Conservation (phyloP, 2,329 filamentous ascomycete genomes). For the Plectosphaerella cucumerina region DNA sequence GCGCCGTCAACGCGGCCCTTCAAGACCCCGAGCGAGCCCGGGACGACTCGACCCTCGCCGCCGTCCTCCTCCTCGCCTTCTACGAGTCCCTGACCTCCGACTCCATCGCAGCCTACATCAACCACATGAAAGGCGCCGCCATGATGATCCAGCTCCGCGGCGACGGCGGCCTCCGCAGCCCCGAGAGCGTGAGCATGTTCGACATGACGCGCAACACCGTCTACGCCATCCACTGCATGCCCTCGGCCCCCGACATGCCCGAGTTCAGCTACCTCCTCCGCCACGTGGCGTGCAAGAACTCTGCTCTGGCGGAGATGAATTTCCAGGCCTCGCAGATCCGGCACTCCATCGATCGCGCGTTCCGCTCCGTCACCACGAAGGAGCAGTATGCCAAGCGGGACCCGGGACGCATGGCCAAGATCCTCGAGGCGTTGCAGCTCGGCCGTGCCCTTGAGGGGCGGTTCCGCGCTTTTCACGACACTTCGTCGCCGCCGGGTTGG, state of each 20-base stretch:
- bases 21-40: conserved; percentile 10
- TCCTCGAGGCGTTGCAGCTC: conserved; percentile 9
- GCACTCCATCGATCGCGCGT: conserved; percentile 12
- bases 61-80: conserved; percentile 12
- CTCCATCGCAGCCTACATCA: conserved; percentile 13
- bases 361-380: background rate
- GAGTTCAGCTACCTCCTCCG: conserved; percentile 16
- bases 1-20: conserved; percentile 12
- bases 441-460: conserved; percentile 10
- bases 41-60: conserved; percentile 11
- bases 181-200: conserved; percentile 16
- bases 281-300: conserved; percentile 12
- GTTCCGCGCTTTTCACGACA: conserved; percentile 12
- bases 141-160: conserved; percentile 16
- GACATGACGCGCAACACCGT: conserved; percentile 16
- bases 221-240: conserved; percentile 14
- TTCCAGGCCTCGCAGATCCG: conserved; percentile 14
- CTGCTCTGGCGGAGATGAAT: conserved; percentile 14
- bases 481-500: conserved; percentile 9
- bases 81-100: conserved; percentile 13
- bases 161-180: conserved; percentile 11
- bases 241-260: conserved; percentile 11
- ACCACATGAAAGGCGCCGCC: conserved; percentile 17
- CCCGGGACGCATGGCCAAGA: conserved; percentile 9
- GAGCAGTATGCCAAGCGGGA: conserved; percentile 6